Conservation (phyloP, 140 eudicot species). For the Erigeron philadelphicus region DNA sequence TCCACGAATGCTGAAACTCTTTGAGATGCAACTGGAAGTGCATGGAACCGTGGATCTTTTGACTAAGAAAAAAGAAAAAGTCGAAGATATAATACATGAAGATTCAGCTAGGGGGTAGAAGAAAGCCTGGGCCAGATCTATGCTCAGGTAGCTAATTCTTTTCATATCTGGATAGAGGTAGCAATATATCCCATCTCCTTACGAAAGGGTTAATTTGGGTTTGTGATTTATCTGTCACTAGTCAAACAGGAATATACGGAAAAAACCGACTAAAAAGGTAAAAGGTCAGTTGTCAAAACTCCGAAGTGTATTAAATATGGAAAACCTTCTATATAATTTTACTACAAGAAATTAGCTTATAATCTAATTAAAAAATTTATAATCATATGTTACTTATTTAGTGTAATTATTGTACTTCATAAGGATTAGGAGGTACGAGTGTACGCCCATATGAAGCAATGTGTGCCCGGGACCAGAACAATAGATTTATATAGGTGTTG, state of each 20-base stretch:
- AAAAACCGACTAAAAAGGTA: background rate
- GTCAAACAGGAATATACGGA: background rate
- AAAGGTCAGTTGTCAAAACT: background rate
- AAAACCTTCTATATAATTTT: too few species aligned
- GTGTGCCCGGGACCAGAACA: too few species aligned
- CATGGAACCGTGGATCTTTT: conserved; percentile 97
- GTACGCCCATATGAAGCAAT: too few species aligned
- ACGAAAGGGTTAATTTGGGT: background rate
- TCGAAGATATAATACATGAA: conserved; percentile 11
- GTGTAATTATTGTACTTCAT: too few species aligned
- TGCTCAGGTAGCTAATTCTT: conserved; percentile 3
- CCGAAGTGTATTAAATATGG: too few species aligned
- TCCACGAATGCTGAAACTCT: conserved; percentile 89
- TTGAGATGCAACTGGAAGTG: conserved; percentile 86
- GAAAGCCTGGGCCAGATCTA: background rate
- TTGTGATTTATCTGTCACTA: background rate
- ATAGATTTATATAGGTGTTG: too few species aligned
- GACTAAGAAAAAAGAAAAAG: conserved; percentile 42
- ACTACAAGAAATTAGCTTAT: too few species aligned
- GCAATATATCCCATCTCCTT: background rate
- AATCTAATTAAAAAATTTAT: too few species aligned
- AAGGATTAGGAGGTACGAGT: too few species aligned
- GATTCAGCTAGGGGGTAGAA: background rate
- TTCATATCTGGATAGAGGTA: background rate
- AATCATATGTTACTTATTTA: too few species aligned